Evolutionary conservation across 2,329 filamentous ascomycete genomes (phyloP), one percentile per base, ranked within the genome.

Genomic region (Arachnopeziza araneosa): DNA sequence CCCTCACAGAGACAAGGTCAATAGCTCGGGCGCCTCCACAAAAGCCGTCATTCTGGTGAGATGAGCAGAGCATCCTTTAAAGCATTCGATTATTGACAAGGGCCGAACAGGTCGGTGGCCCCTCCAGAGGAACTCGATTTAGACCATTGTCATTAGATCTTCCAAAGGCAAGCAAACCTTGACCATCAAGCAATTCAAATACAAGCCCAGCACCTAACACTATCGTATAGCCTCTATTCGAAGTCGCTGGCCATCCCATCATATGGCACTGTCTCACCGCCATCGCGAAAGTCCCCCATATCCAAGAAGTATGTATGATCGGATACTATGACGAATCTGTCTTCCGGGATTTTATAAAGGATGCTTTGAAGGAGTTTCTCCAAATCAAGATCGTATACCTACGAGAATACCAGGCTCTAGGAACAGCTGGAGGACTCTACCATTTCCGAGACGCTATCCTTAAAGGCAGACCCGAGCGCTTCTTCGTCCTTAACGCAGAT

Each of bases 391-490:
- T 98, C 78, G 91, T 93, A 76, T 99, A 99, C 79, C 85, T 99
- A 57, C 90, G 95, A 73, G 95, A 99, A 81, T 99, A 99, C 80
- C 89, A 96, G 76, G 93, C 95, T 61, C 80, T 99, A 64, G 95
- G 95, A 73, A 98, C 95, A 17, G 95, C 95, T 30, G 95, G 95
- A 69, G 95, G 95, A 63, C 85, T 99, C 52, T 99, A 98, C 83
- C 95, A 98, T 80, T 98, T 99, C 86, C 91, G 95, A 74, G 95
- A 99, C 84, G 91, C 91, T 67, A 98, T 99, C 73, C 86, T 98
- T 75, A 98, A 97, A 81, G 93, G 93, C 72, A 86, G 88, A 66
- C 95, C 95, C 49, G 93, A 97, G 76, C 88, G 91, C 71, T 91
- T 98, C 79, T 97, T 99, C 75, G 95, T 99, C 60, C 83, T 98